phyloP scores from a whole-genome alignment of 2,329 filamentous ascomycete species.

The Sporothrix brasiliensis region DNA sequence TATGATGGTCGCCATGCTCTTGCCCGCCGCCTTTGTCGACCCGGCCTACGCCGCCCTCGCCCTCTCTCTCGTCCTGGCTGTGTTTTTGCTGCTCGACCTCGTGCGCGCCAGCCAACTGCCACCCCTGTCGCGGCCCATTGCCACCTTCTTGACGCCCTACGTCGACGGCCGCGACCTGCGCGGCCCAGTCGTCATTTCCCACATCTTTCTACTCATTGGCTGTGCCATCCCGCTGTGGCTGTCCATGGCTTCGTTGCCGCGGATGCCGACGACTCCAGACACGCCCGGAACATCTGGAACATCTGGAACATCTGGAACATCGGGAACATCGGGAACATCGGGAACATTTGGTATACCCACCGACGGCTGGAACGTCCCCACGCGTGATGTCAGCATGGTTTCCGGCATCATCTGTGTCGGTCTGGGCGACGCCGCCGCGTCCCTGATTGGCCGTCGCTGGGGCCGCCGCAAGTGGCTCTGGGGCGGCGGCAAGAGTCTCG shows the following conservation, averaged over 20 bases:
- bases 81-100: constrained; percentile 87
- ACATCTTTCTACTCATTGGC: constrained; percentile 93
- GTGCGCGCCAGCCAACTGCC: constrained; percentile 89
- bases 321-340: neutral
- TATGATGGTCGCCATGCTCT: constrained; percentile 95
- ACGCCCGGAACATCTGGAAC: neutral
- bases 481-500: constrained; percentile 93
- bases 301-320: too few relatives aligned
- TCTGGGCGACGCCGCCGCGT: constrained; percentile 91
- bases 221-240: constrained; percentile 96
- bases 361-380: constrained; percentile 68
- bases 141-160: constrained; percentile 85
- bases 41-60: constrained; percentile 81
- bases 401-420: constrained; percentile 92
- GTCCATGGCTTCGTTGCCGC: constrained; percentile 69
- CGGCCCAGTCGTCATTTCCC: constrained; percentile 91
- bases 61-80: constrained; percentile 73
- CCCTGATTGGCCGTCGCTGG: constrained; percentile 82
- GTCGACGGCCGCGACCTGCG: constrained; percentile 91
- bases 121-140: constrained; percentile 82
- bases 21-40: constrained; percentile 84
- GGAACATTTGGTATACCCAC: too few relatives aligned
- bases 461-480: constrained; percentile 92
- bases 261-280: constrained; percentile 42
- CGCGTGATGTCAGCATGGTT: constrained; percentile 83